Evolutionary conservation across 2,329 filamentous ascomycete species (phyloP).

Genomic region (Arachnomyces sp.): DNA sequence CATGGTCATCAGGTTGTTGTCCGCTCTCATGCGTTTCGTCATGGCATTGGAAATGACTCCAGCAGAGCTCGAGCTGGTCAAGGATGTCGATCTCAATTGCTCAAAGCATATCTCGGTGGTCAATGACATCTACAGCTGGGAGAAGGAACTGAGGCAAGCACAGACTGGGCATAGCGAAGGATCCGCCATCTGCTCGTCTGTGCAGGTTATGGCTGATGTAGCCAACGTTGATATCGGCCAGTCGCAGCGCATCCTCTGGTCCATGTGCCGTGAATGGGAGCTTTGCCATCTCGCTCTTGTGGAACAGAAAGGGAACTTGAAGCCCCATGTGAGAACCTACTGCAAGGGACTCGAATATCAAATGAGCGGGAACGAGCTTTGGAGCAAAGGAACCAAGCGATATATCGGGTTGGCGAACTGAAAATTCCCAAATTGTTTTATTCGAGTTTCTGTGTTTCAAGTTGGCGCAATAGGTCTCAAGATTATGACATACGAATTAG

Average conservation of each 20-base stretch:
- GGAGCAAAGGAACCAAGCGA: slow-evolving; percentile 22
- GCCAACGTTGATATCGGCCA: slow-evolving; percentile 15
- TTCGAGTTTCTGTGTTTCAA: no score
- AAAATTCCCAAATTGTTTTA: no score
- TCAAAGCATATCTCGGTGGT: slow-evolving; percentile 33
- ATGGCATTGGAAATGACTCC: slow-evolving; percentile 15
- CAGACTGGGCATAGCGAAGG: no score
- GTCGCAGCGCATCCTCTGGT: slow-evolving; percentile 24
- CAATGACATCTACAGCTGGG: slow-evolving; percentile 36
- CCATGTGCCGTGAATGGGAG: slow-evolving; percentile 27
- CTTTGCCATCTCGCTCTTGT: slow-evolving; percentile 12
- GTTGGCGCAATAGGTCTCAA: no score
- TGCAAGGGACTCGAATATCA: slow-evolving; percentile 27
- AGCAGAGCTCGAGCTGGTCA: slow-evolving; percentile 22
- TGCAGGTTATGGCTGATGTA: slow-evolving; percentile 22
- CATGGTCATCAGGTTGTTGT: slow-evolving; percentile 19
- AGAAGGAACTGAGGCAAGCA: slow-evolving; percentile 26
- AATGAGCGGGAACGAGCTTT: slow-evolving; percentile 28
- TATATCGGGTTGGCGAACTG: no score
- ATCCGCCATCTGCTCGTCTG: slow-evolving; percentile 23
- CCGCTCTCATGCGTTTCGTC: slow-evolving; percentile 31
- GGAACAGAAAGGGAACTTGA: neutral
- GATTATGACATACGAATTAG: no score
- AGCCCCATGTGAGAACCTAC: slow-evolving; percentile 16
- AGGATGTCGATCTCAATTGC: slow-evolving; percentile 20